Conservation (phyloP, 306 rosid species). For the Acacia confusa region DNA sequence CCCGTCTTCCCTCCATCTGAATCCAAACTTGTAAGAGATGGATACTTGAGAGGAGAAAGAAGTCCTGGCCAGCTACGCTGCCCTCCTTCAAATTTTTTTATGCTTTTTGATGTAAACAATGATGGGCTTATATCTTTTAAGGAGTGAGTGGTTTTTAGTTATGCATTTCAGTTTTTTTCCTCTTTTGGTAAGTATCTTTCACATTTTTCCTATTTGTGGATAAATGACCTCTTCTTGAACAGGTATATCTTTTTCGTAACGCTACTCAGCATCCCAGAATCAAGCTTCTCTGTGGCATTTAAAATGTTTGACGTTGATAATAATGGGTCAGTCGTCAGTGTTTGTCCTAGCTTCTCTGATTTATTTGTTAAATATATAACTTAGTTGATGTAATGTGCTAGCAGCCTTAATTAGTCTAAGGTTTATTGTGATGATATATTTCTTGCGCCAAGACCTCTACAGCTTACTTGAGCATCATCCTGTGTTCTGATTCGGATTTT, state of each 20-base stretch:
- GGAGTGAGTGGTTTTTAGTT: constrained; percentile 59
- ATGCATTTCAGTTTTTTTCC: neutral
- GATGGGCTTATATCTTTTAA: constrained; percentile 81
- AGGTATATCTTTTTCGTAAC: constrained; percentile 92
- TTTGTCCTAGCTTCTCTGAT: constrained; percentile 28
- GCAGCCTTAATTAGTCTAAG: neutral
- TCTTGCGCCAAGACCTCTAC: constrained; percentile 1
- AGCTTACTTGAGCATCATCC: neutral
- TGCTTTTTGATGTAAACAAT: constrained; percentile 83
- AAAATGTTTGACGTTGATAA: constrained; percentile 80
- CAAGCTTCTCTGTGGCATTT: constrained; percentile 72
- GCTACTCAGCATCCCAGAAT: constrained; percentile 84
- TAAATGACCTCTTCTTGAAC: constrained; percentile 31
- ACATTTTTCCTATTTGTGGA: neutral
- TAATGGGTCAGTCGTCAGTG: constrained; percentile 59
- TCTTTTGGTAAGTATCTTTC: neutral
- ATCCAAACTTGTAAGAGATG: constrained; percentile 88
- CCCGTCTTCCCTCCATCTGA: constrained; percentile 99
- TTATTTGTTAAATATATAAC: neutral
- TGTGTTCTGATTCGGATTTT: neutral
- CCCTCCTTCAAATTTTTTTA: constrained; percentile 67
- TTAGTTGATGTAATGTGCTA: constrained; percentile 11
- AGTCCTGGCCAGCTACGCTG: constrained; percentile 77
- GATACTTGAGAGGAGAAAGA: constrained; percentile 85
- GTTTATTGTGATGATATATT: constrained; percentile 1